phyloP scores from a whole-genome alignment of 2,329 filamentous ascomycete genomes.

The Diaporthe eres region DNA sequence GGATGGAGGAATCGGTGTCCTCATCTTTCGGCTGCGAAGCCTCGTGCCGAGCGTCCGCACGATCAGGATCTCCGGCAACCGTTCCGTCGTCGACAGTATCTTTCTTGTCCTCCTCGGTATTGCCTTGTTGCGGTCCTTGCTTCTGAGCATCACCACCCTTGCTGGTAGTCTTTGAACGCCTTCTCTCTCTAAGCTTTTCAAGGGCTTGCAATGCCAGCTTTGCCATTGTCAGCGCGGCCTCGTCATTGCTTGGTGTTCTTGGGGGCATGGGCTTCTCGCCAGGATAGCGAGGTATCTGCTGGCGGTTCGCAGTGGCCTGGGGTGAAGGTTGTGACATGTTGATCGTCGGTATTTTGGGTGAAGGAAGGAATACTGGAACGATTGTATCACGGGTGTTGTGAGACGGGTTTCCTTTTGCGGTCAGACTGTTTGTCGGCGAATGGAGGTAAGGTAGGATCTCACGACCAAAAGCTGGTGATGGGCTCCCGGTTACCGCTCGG shows the following conservation, averaged over 20 bases:
- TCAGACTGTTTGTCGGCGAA: background rate
- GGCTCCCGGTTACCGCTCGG: too few species aligned
- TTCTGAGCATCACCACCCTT: background rate
- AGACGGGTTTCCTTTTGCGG: background rate
- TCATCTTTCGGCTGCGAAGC: background rate
- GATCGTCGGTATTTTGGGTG: too few species aligned
- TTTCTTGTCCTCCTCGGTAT: background rate
- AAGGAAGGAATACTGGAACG: accelerated
- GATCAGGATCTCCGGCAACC: accelerated
- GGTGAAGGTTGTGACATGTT: background rate
- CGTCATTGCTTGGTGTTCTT: background rate
- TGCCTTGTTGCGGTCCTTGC: too few species aligned
- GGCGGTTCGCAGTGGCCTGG: too few species aligned
- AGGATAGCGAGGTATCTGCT: background rate
- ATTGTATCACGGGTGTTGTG: background rate
- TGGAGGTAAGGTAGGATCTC: background rate
- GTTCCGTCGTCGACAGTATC: background rate
- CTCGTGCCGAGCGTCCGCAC: background rate
- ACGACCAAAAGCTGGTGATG: too few species aligned
- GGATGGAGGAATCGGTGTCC: background rate
- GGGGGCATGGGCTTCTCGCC: background rate
- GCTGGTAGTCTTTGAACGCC: too few species aligned
- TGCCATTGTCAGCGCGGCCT: slow-evolving; percentile 1
- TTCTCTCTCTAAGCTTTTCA: too few species aligned
- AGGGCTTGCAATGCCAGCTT: background rate